These are phyloP conservation scores for Aspergillus biplanus DNA, from an alignment of 495 filamentous ascomycete species.

Conservation along the genomic window DNA sequence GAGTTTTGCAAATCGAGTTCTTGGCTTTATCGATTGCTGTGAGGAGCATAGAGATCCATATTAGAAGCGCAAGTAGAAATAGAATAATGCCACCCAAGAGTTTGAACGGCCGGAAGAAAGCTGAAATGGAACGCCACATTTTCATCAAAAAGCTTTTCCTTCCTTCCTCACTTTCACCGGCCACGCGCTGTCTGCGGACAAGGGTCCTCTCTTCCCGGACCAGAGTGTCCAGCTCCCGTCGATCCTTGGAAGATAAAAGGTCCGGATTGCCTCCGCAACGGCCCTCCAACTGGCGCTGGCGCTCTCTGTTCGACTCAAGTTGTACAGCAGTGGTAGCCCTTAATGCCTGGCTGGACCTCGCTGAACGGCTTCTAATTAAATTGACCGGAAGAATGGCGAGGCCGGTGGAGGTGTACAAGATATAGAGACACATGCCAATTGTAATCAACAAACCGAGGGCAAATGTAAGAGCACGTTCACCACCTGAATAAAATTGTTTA, in stretches of 20 bases:
- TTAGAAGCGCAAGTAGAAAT: conserved; percentile 67
- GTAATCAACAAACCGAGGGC: conserved; percentile 82
- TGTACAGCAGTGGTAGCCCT: conserved; percentile 75
- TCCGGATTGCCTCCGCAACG: conserved; percentile 77
- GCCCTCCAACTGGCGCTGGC: conserved; percentile 86
- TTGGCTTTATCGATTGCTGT: conserved; percentile 95
- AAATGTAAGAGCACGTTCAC: conserved; percentile 91
- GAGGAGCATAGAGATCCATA: conserved; percentile 92
- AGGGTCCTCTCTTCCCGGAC: conserved; percentile 90
- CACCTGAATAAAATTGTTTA: conserved; percentile 54
- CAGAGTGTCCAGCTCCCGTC: conserved; percentile 83
- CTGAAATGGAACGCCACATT: conserved; percentile 75
- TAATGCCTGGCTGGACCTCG: conserved; percentile 74
- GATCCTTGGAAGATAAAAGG: conserved; percentile 79
- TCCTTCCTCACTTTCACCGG: conserved; percentile 77
- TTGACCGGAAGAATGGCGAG: conserved; percentile 86
- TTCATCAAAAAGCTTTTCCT: conserved; percentile 68
- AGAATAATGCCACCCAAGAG: conserved; percentile 82
- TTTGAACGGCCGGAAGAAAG: conserved; percentile 80
- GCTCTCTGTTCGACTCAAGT: conserved; percentile 84
- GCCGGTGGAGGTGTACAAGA: conserved; percentile 85
- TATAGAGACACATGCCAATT: conserved; percentile 81
- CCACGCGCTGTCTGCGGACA: conserved; percentile 84
- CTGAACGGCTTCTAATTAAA: conserved; percentile 86
- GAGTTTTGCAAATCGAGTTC: conserved; percentile 87